Conservation (phyloP, 2,329 filamentous ascomycete species). For the Nannizziopsis barbatae region DNA sequence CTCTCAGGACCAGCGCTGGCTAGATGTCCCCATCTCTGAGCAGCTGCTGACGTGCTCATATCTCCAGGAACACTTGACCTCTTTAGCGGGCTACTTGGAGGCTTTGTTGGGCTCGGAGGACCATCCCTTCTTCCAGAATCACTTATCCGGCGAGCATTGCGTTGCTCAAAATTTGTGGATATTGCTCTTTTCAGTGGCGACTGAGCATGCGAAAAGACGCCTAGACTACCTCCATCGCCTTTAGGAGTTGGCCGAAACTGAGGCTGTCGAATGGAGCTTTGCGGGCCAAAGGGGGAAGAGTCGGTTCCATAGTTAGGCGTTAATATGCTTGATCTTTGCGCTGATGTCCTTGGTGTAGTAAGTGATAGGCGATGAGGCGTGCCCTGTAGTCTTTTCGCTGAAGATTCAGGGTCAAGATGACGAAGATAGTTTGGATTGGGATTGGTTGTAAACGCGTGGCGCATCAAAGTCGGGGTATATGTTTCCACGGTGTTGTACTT, state of each 20-base stretch:
- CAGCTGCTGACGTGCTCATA: constrained; percentile 25
- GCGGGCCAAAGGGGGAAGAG: constrained; percentile 36
- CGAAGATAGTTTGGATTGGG: constrained; percentile 70
- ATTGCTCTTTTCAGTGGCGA: constrained; percentile 74
- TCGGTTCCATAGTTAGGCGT: constrained; percentile 40
- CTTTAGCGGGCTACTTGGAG: constrained; percentile 34
- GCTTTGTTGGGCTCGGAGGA: constrained; percentile 29
- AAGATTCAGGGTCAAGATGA: constrained; percentile 58
- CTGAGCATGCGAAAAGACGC: constrained; percentile 65
- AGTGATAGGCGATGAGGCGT: constrained; percentile 34
- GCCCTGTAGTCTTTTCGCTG: constrained; percentile 28
- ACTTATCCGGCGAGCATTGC: constrained; percentile 35
- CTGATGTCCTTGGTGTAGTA: constrained; percentile 18
- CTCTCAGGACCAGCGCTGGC: constrained; percentile 12
- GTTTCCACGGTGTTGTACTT: constrained; percentile 47
- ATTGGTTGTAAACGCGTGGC: constrained; percentile 68
- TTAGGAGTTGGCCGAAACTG: constrained; percentile 40
- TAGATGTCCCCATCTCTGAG: constrained; percentile 22
- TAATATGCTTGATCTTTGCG: constrained; percentile 24
- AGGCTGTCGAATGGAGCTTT: constrained; percentile 42
- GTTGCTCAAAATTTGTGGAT: constrained; percentile 44
- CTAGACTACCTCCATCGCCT: constrained; percentile 65
- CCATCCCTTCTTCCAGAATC: constrained; percentile 29
- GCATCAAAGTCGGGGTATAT: constrained; percentile 50
- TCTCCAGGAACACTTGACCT: constrained; percentile 31